Conservation (phyloP, 116 monocot genomes). For the Phalaenopsis hybrid region DNA sequence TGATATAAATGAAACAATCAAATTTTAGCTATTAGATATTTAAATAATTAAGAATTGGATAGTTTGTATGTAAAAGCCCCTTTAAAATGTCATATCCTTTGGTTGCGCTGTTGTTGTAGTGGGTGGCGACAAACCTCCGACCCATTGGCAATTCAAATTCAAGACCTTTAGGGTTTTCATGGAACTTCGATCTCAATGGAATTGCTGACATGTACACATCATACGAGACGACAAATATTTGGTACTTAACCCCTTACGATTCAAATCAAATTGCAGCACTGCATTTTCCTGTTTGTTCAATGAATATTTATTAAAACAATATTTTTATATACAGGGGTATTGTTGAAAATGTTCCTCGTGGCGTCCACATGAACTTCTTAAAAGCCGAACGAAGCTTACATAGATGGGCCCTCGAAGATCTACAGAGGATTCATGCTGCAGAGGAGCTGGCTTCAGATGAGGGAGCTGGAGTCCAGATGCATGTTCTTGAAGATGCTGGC, state of each 20-base stretch:
- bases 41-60: too few relatives aligned
- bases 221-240: slow-evolving; percentile 84
- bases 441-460: slow-evolving; percentile 80
- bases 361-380: slow-evolving; percentile 86
- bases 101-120: slow-evolving; percentile 26
- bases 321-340: slow-evolving; percentile 47
- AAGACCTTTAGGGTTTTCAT: slow-evolving; percentile 50
- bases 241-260: slow-evolving; percentile 26
- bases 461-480: slow-evolving; percentile 90
- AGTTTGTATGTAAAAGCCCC: too few relatives aligned
- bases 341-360: slow-evolving; percentile 83
- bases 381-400: slow-evolving; percentile 96
- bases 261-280: not conserved
- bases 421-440: slow-evolving; percentile 84
- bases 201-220: slow-evolving; percentile 89
- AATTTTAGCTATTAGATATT: too few relatives aligned
- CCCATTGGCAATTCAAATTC: slow-evolving; percentile 20
- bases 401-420: slow-evolving; percentile 91
- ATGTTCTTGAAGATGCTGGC: slow-evolving; percentile 94
- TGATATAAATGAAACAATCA: too few relatives aligned
- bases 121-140: slow-evolving; percentile 87
- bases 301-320: not conserved
- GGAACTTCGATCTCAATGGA: slow-evolving; percentile 82
- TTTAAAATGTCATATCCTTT: not conserved
- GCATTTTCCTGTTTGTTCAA: not conserved